A percentile compares a stretch with the other conserved stretches of the same genome.
Evolutionary conservation across 2,329 filamentous ascomycete species (phyloP).

Genomic region (Colletotrichum kahawae): DNA sequence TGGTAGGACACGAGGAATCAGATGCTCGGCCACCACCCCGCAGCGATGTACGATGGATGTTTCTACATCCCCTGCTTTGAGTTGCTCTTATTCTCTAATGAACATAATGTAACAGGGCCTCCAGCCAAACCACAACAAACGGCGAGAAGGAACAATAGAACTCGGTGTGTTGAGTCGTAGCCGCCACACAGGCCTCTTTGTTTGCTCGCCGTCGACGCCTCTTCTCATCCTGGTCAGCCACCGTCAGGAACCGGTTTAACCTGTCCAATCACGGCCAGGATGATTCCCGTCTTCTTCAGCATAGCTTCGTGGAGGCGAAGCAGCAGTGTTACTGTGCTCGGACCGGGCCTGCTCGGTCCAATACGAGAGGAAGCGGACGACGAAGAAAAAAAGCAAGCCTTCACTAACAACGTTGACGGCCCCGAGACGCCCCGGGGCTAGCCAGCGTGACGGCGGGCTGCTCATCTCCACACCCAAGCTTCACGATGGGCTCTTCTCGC

Average conservation of each 20-base stretch:
- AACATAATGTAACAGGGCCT: too few relatives aligned
- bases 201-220: conserved; percentile 1
- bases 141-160: not conserved
- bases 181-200: conserved; percentile 11
- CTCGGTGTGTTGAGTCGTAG: not conserved
- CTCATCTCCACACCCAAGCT: conserved; percentile 6
- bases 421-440: not conserved
- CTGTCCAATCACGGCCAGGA: not conserved
- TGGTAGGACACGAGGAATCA: not conserved
- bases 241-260: not conserved
- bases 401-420: conserved; percentile 1
- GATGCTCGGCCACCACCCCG: not conserved
- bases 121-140: not conserved
- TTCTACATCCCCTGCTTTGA: not conserved
- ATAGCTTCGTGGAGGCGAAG: conserved; percentile 1
- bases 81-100: not conserved
- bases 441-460: not conserved
- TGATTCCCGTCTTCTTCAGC: not conserved
- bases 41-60: not conserved
- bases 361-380: not conserved
- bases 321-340: not conserved
- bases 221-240: not conserved
- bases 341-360: not conserved
- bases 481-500: not conserved
- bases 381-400: not conserved